These are phyloP conservation scores for Vigna nakashimae DNA, from an alignment of 306 rosid genomes.

Conservation along the genomic window DNA sequence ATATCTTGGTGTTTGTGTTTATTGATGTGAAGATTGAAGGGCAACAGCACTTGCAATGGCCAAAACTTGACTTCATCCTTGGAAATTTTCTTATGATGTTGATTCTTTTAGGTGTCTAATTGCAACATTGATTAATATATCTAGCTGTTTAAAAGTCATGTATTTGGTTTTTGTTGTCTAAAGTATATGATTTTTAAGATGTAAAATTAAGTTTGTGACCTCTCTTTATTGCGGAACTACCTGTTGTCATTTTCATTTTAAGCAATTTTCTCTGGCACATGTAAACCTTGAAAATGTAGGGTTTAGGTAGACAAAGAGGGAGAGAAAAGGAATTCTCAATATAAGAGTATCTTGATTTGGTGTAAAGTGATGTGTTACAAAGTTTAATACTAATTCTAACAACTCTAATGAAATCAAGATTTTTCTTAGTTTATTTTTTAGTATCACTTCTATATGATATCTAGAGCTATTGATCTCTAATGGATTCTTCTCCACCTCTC, in stretches of 20 bases:
- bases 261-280: conserved; percentile 5
- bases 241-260: neutral
- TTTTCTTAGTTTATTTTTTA: too few relatives aligned
- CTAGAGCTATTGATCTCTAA: too few relatives aligned
- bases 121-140: conserved; percentile 14
- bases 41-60: conserved; percentile 7
- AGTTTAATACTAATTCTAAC: neutral
- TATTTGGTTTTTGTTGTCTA: neutral
- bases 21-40: conserved; percentile 17
- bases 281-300: neutral
- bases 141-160: neutral
- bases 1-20: conserved; percentile 3
- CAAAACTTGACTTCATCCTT: conserved; percentile 11
- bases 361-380: neutral
- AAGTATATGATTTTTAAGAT: conserved; percentile 12
- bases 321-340: neutral
- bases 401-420: too few relatives aligned
- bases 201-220: conserved; percentile 21
- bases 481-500: too few relatives aligned
- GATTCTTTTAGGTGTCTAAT: conserved; percentile 8
- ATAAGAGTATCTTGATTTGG: neutral
- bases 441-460: too few relatives aligned
- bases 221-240: neutral
- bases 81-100: neutral
- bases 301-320: conserved; percentile 1